Percentiles rank a stretch among this genome's conserved stretches.
phyloP scores from a whole-genome alignment of 208 protist species.

The Endotrypanum monterogeii region DNA sequence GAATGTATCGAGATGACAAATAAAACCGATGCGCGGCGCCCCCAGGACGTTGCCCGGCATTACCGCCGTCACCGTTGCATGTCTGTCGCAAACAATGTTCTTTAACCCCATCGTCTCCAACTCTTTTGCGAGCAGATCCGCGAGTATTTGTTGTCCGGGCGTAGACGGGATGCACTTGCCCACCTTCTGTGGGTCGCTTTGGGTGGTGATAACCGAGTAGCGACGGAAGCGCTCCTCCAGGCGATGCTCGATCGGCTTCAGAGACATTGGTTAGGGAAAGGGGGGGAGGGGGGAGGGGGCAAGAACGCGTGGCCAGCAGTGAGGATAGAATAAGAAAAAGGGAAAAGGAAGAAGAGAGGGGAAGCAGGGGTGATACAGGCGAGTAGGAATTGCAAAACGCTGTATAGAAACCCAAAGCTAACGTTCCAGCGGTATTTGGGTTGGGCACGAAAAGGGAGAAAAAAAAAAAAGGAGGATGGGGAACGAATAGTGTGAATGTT shows the following conservation, averaged over 20 bases:
- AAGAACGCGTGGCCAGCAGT: too few species aligned
- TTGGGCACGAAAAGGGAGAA: constrained; percentile 7
- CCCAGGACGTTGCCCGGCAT: constrained; percentile 57
- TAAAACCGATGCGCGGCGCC: constrained; percentile 81
- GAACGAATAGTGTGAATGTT: too few species aligned
- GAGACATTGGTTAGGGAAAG: constrained; percentile 7
- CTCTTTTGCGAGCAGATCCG: constrained; percentile 74
- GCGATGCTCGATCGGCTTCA: constrained; percentile 45
- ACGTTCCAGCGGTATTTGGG: neutral
- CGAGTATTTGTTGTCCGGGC: constrained; percentile 81
- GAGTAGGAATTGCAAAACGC: too few species aligned
- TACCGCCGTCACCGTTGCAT: constrained; percentile 82
- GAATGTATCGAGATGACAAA: constrained; percentile 87
- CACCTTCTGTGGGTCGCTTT: constrained; percentile 62
- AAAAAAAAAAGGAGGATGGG: constrained; percentile 5
- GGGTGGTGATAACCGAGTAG: constrained; percentile 76
- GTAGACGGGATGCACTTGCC: constrained; percentile 72
- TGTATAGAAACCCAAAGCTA: too few species aligned
- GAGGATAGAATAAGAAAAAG: neutral
- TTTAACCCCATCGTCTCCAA: constrained; percentile 46
- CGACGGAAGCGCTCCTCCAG: constrained; percentile 77
- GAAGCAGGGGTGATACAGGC: too few species aligned
- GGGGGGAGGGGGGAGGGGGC: too few species aligned
- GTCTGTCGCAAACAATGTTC: constrained; percentile 62
- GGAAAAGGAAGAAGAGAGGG: neutral